Base-by-base conservation (phyloP, 1,284 basidiomycete species). In the Leccinum pallidistipes region DNA sequence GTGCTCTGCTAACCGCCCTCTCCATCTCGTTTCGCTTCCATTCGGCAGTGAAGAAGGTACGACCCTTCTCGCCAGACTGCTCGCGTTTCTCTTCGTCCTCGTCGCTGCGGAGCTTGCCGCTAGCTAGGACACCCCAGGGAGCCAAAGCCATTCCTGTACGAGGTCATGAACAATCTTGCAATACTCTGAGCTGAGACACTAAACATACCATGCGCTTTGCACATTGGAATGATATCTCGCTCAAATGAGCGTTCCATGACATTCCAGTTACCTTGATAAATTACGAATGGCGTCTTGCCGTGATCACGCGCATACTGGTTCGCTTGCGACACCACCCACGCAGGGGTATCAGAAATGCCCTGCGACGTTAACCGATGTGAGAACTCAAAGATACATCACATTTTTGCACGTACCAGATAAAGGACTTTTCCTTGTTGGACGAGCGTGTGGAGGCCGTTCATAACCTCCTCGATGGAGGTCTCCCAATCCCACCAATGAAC, bases 211-310 rank as follows among this genome's bases (percentile, higher is more conserved):
- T 79, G 73, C 12, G 66, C 65, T 18, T 77, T 74, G 9, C 60
- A 73, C 76, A 85, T 84, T 2, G 81, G 83, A 34, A 85, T 76
- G 56, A 85, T 83, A 7, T 85, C 83, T 5, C 81, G 72, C 72
- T 84, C 83, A 55, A 83, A 77, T 40, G 77, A 76, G 16, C 83
- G 77, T 10, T 71, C 53, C 58, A 81, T 71, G n/a, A 83, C 74
- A 61, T 76, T 82, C 83, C 83, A 85, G 27, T 66, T 64, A n/a
- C 83, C 83, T 65, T 85, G 83, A 65, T 85, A 85, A 61, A 85
- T 76, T 3, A 77, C 74, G 66, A 85, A 85, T 1, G 80, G 82
- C 0, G 80, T 79, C 66, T 81, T 77, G 12, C 79, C 80, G 49
- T 79, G 74, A 31, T 78, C 73, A 5, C 75, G 64, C 1, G 75